phyloP scores from a whole-genome alignment of 1,284 basidiomycete genomes.

The Mycena sp. region DNA sequence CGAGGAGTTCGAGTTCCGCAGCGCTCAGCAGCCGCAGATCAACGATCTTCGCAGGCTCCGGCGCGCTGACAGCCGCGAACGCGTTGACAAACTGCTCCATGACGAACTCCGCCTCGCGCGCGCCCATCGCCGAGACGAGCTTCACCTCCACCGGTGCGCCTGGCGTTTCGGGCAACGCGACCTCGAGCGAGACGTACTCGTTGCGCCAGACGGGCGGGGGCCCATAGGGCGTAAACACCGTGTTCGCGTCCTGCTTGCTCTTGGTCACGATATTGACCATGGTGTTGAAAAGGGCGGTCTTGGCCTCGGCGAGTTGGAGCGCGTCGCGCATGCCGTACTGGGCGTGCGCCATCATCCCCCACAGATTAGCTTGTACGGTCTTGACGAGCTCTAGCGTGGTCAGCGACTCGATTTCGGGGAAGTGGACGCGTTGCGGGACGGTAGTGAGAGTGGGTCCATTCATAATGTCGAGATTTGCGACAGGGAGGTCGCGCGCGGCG shows the following conservation, averaged over 20 bases:
- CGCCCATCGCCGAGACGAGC: conserved; percentile 3
- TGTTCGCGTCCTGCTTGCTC: conserved; percentile 5
- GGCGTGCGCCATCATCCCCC: conserved; percentile 4
- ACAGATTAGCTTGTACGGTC: not conserved
- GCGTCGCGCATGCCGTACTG: conserved; percentile 17
- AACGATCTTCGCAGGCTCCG: not conserved
- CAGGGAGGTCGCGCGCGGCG: conserved; percentile 9
- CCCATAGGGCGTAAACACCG: conserved; percentile 6
- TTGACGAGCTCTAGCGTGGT: conserved; percentile 1
- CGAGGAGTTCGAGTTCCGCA: not conserved
- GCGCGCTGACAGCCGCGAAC: not conserved
- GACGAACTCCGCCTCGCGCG: not conserved
- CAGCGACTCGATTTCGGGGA: conserved; percentile 7
- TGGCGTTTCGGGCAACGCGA: not conserved
- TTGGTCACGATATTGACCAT: conserved; percentile 16
- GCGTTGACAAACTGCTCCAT: conserved; percentile 10
- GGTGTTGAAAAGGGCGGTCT: conserved; percentile 8
- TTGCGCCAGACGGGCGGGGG: conserved; percentile 7
- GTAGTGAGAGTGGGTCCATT: conserved; percentile 6
- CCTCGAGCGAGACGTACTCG: conserved; percentile 12
- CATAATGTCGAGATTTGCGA: conserved; percentile 4
- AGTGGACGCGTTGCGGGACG: conserved; percentile 13
- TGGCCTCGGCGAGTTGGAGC: conserved; percentile 4
- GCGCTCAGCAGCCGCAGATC: conserved; percentile 2
- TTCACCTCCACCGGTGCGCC: not conserved